Conservation (phyloP, 2,329 filamentous ascomycete species). For the Fusarium temperatum region DNA sequence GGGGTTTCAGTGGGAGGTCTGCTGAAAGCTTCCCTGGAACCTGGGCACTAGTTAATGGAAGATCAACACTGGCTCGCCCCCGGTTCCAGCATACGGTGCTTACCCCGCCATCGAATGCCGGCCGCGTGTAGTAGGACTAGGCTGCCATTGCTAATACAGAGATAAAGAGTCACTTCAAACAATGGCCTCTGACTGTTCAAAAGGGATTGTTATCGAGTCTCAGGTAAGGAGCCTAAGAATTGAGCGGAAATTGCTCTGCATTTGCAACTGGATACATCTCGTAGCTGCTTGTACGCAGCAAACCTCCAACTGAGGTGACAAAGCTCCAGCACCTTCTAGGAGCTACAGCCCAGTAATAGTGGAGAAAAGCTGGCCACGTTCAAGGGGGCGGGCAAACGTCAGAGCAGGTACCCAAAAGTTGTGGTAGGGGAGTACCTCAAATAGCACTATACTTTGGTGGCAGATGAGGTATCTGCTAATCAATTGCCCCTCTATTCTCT, state of each 20-base stretch:
- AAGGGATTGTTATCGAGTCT: neutral
- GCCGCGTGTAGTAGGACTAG: slow-evolving; percentile 23
- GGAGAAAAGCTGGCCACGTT: slow-evolving; percentile 22
- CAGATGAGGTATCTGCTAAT: slow-evolving; percentile 30
- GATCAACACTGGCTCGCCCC: neutral
- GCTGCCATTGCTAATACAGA: slow-evolving; percentile 6
- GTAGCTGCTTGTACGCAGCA: neutral
- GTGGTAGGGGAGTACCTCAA: slow-evolving; percentile 14
- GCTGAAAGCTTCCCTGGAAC: slow-evolving; percentile 12
- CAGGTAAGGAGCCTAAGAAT: neutral
- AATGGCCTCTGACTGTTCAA: neutral
- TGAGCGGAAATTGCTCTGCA: neutral
- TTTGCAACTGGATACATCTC: slow-evolving; percentile 6
- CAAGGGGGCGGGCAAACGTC: slow-evolving; percentile 27
- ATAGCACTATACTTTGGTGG: neutral
- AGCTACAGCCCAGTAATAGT: slow-evolving; percentile 37
- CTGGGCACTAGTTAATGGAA: neutral
- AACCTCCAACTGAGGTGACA: slow-evolving; percentile 18
- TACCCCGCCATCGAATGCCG: slow-evolving; percentile 36
- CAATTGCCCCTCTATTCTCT: slow-evolving; percentile 48
- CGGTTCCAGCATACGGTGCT: slow-evolving; percentile 1
- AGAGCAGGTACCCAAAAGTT: slow-evolving; percentile 18
- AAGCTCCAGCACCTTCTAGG: slow-evolving; percentile 36
- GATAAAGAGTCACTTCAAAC: neutral
- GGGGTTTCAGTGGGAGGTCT: slow-evolving; percentile 8